Conservation (phyloP, 306 rosid genomes). For the Bauhinia variegata region DNA sequence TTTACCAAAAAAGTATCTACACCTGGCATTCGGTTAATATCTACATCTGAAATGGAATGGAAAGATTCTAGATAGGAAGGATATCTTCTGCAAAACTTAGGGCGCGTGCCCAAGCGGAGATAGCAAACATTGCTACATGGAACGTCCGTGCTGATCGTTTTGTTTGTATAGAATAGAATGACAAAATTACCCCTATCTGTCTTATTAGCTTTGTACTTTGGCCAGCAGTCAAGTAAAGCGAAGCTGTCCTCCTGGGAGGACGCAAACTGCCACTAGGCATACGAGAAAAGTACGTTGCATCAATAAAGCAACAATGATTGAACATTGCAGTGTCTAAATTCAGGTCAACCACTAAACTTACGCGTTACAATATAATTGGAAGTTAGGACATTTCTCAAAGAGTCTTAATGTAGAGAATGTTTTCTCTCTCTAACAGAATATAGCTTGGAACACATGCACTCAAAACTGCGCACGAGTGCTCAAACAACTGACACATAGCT, state of each 20-base stretch:
- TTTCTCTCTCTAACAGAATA: constrained; percentile 29
- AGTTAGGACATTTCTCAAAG: neutral
- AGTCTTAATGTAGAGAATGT: constrained; percentile 9
- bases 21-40: no score
- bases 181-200: neutral
- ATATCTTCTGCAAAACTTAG: no score
- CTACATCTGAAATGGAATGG: no score
- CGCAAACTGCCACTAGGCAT: constrained; percentile 14
- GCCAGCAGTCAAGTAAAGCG: neutral
- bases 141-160: neutral
- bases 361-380: constrained; percentile 42
- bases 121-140: neutral
- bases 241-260: neutral
- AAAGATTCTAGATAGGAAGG: no score
- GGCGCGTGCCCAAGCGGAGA: no score
- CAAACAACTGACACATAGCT: constrained; percentile 7
- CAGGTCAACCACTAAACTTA: neutral
- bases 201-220: neutral
- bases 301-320: neutral
- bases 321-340: no score
- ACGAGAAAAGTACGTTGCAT: constrained; percentile 32
- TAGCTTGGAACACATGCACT: constrained; percentile 1
- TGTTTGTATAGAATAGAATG: neutral
- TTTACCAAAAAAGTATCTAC: no score
- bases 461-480: constrained; percentile 28